Percentiles rank a stretch among this genome's conserved stretches.
Conservation (phyloP, 257 asterid genomes). For the Agastache rugosa region DNA sequence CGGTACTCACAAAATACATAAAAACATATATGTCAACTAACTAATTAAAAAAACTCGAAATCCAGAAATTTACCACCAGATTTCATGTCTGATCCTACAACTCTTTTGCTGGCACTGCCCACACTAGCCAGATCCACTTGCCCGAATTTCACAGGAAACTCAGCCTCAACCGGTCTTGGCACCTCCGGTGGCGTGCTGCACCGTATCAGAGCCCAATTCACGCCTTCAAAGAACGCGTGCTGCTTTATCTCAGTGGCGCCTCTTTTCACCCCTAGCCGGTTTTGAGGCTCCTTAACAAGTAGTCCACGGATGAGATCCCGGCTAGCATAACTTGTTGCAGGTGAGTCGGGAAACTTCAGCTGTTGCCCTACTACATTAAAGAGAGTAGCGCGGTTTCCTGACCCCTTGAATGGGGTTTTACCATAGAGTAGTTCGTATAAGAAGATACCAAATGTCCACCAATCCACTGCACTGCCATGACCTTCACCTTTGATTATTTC, state of each 20-base stretch:
- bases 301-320: slow-evolving; percentile 79
- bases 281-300: slow-evolving; percentile 85
- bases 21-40: slow-evolving; percentile 17
- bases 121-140: slow-evolving; percentile 55
- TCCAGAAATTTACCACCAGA: slow-evolving; percentile 87
- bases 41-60: slow-evolving; percentile 83
- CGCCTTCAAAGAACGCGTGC: slow-evolving; percentile 83
- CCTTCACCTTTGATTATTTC: slow-evolving; percentile 92
- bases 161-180: slow-evolving; percentile 72
- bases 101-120: slow-evolving; percentile 60
- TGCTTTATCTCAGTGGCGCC: slow-evolving; percentile 90
- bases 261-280: slow-evolving; percentile 76
- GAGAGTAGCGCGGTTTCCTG: slow-evolving; percentile 78
- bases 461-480: slow-evolving; percentile 90
- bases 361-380: slow-evolving; percentile 83
- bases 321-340: slow-evolving; percentile 78
- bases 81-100: slow-evolving; percentile 58
- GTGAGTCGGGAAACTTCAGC: slow-evolving; percentile 75
- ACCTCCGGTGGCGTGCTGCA: slow-evolving; percentile 91
- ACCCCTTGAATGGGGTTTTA: slow-evolving; percentile 83
- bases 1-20: slow-evolving; percentile 24
- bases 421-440: slow-evolving; percentile 77
- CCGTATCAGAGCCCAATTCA: slow-evolving; percentile 88
- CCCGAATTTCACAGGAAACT: slow-evolving; percentile 60
- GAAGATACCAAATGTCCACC: slow-evolving; percentile 94